Base-by-base conservation (phyloP, 176 grass and related monocot species). In the Aegilops speltoides region DNA sequence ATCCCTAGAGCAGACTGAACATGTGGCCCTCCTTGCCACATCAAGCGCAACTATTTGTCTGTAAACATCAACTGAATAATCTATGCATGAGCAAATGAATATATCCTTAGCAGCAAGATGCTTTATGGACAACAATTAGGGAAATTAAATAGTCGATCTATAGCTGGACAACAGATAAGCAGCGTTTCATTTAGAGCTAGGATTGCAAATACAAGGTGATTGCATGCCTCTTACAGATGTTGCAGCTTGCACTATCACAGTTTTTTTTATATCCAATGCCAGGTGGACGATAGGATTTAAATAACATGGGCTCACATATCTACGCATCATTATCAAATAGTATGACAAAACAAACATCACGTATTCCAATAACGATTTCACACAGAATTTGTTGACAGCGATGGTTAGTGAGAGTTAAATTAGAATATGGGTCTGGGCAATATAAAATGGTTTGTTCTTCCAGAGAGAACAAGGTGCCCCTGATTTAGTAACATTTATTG, bases 51-150 rank as follows among this genome's bases (percentile, higher is more conserved):
- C 28, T 7, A 84, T 79, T 34, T 28, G 8, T 59, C 32, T 38
- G n/a, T n/a, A 70, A 70, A 80, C 76, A 61, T 26, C 48, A 68
- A 75, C 31, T 59, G 28, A 50, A 64, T n/a, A 60, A 86, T 60
- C 7, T 29, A 63, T 17, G 11, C 10, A 64, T 8, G 66, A 63
- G 54, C 2, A 86, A 61, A 20, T 15, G 84, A 77, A 82, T 61
- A 82, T 59, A 33, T 63, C 69, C 79, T 32, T 86, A 62, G 25
- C 32, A 61, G 68, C 8, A 8, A 0, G 12, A 22, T 15, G 16
- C 9, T 34, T 3, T 56, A 8, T 34, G 23, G 5, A 82, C 22
- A 76, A 23, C 34, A 37, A 81, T 26, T 23, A 37, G 71, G 7
- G 65, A 15, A n/a, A 62, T 70, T 50, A 61, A 24, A 62, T 45